Percentiles rank a stretch among this genome's conserved stretches.
phyloP scores from a whole-genome alignment of 176 grass and related monocot genomes.

The Juncus effusus region DNA sequence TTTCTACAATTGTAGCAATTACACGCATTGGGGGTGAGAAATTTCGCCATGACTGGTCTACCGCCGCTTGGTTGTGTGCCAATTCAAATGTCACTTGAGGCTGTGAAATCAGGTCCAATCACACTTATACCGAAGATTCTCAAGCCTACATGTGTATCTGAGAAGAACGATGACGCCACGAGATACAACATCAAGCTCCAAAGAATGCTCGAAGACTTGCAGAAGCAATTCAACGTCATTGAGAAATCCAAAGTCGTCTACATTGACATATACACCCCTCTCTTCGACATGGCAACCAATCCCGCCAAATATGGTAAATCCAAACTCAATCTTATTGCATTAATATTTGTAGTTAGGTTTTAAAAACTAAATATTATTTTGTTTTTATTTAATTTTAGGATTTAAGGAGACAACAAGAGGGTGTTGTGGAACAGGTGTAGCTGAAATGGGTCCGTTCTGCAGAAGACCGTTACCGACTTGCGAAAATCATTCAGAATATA shows the following conservation, averaged over 20 bases:
- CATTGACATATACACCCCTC: not conserved
- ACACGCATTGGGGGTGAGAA: slow-evolving; percentile 17
- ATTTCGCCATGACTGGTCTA: slow-evolving; percentile 10
- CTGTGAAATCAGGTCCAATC: slow-evolving; percentile 4
- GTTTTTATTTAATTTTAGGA: too few relatives aligned
- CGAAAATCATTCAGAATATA: too few relatives aligned
- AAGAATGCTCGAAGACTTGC: slow-evolving; percentile 10
- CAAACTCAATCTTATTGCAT: too few relatives aligned
- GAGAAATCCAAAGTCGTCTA: slow-evolving; percentile 13
- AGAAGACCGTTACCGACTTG: too few relatives aligned
- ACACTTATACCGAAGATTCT: not conserved
- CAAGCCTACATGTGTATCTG: not conserved
- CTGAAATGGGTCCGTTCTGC: too few relatives aligned
- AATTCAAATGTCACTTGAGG: slow-evolving; percentile 5
- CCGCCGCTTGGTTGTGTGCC: slow-evolving; percentile 11
- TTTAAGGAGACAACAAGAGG: too few relatives aligned
- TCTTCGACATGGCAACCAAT: too few relatives aligned
- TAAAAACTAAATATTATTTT: too few relatives aligned
- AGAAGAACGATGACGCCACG: not conserved
- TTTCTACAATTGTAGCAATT: slow-evolving; percentile 10
- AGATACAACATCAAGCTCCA: slow-evolving; percentile 14
- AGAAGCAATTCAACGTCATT: not conserved
- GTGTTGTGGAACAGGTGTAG: too few relatives aligned
- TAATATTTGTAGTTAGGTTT: too few relatives aligned
- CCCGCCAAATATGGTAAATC: too few relatives aligned